These are phyloP conservation scores for Krasilnikovozyma curviuscula DNA, from an alignment of 768 basidiomycete species.

Conservation along the genomic window DNA sequence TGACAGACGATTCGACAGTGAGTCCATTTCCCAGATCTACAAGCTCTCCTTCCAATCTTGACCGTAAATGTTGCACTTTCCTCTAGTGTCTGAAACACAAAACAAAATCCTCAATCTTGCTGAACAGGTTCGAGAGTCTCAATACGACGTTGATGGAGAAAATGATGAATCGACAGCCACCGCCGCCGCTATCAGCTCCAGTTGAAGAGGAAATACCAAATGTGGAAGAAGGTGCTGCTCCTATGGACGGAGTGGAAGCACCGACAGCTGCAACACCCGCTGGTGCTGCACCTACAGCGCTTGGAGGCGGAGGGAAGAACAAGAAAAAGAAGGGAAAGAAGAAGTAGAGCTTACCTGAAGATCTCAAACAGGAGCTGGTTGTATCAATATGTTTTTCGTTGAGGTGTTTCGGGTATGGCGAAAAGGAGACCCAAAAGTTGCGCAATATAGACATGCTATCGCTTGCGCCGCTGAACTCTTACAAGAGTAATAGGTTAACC, in stretches of 20 bases:
- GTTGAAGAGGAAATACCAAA: background rate
- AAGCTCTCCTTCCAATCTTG: background rate
- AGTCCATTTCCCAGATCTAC: slow-evolving; percentile 23
- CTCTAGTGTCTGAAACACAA: slow-evolving; percentile 84
- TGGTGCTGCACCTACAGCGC: too few species aligned
- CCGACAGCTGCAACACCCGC: background rate
- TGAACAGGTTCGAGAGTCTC: slow-evolving; percentile 87
- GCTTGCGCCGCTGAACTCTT: too few species aligned
- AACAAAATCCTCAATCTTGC: slow-evolving; percentile 78
- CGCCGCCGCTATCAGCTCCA: background rate
- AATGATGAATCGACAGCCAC: background rate
- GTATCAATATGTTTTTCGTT: too few species aligned
- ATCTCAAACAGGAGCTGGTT: too few species aligned
- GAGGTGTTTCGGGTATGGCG: too few species aligned
- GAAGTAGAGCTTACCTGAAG: too few species aligned
- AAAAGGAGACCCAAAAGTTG: too few species aligned
- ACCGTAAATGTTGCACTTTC: background rate
- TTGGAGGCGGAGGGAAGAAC: slow-evolving; percentile 4
- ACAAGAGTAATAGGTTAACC: too few species aligned
- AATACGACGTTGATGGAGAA: slow-evolving; percentile 29
- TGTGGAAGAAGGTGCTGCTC: background rate
- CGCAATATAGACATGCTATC: too few species aligned
- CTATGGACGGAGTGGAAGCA: background rate
- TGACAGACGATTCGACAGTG: slow-evolving; percentile 78
- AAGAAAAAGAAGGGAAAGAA: slow-evolving; percentile 9